These are phyloP conservation scores for Tubosaeta sp. DNA, from an alignment of 768 basidiomycete genomes.

Conservation along the genomic window DNA sequence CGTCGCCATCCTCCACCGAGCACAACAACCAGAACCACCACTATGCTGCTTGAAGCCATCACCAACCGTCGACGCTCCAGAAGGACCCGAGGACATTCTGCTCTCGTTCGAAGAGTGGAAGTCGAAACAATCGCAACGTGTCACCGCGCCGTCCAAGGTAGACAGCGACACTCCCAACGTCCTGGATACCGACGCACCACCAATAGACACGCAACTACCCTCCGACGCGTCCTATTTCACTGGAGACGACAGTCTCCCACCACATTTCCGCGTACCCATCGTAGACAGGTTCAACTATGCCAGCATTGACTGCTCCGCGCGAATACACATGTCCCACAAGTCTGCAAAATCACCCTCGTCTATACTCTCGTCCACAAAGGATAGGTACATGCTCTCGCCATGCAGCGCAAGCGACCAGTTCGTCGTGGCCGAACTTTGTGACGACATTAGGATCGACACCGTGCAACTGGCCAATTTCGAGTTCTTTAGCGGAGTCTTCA, in stretches of 20 bases:
- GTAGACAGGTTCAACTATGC: constrained; percentile 95
- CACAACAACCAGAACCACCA: constrained; percentile 45
- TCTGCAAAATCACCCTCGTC: constrained; percentile 78
- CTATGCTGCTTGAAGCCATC: constrained; percentile 66
- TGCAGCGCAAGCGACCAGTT: constrained; percentile 65
- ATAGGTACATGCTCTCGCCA: constrained; percentile 95
- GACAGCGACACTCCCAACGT: constrained; percentile 2
- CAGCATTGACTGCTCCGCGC: constrained; percentile 86
- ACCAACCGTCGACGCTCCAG: constrained; percentile 33
- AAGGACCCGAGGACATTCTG: constrained; percentile 55
- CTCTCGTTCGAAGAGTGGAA: constrained; percentile 91
- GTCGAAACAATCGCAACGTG: constrained; percentile 48
- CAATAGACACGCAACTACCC: constrained; percentile 10
- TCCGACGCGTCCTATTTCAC: constrained; percentile 12
- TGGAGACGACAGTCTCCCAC: constrained; percentile 35
- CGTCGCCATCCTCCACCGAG: constrained; percentile 46
- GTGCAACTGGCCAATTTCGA: constrained; percentile 96
- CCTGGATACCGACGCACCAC: constrained; percentile 3
- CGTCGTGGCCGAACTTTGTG: constrained; percentile 94
- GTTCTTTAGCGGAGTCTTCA: constrained; percentile 96
- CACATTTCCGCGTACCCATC: constrained; percentile 69
- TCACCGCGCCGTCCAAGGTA: constrained; percentile 9
- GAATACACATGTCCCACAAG: constrained; percentile 80
- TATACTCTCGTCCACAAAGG: constrained; percentile 85
- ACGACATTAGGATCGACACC: constrained; percentile 95